phyloP scores from a whole-genome alignment of 2,329 filamentous ascomycete species.

The Cadophora luteo-olivacea region DNA sequence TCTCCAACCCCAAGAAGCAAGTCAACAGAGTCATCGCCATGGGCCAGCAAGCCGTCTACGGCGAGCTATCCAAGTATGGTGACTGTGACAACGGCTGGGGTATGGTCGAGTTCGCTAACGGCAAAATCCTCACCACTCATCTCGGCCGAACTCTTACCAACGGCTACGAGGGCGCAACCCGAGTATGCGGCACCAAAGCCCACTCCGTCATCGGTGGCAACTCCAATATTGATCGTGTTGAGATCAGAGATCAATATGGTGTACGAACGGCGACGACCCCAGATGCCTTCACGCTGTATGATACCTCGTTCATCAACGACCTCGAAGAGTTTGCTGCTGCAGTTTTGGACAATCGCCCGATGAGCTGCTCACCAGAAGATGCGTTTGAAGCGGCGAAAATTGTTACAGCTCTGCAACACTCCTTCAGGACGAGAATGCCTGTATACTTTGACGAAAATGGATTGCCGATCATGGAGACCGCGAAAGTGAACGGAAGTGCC shows the following conservation, averaged over 20 bases:
- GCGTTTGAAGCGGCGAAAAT: not conserved
- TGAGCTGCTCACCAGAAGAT: conserved; percentile 1
- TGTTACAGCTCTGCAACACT: conserved; percentile 2
- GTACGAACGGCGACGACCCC: not conserved
- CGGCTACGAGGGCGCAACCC: not conserved
- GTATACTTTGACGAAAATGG: not conserved
- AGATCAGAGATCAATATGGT: not conserved
- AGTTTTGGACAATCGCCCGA: not conserved
- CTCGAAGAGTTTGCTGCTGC: not conserved
- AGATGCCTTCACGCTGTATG: not conserved
- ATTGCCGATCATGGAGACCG: not conserved
- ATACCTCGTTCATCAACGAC: not conserved
- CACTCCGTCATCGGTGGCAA: not conserved
- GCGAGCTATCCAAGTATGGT: not conserved
- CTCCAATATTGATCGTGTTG: not conserved
- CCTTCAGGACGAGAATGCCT: not conserved
- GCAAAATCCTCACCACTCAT: not conserved
- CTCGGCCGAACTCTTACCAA: not conserved
- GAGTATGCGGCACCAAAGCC: not conserved
- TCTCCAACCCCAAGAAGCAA: not conserved
- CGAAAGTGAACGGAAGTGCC: not conserved
- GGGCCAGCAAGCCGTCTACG: not conserved
- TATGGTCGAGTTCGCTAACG: not conserved
- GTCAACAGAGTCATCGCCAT: not conserved
- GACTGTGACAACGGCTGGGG: not conserved